Conservation (phyloP, 148 eudicot species). For the Rhododendron simsii region DNA sequence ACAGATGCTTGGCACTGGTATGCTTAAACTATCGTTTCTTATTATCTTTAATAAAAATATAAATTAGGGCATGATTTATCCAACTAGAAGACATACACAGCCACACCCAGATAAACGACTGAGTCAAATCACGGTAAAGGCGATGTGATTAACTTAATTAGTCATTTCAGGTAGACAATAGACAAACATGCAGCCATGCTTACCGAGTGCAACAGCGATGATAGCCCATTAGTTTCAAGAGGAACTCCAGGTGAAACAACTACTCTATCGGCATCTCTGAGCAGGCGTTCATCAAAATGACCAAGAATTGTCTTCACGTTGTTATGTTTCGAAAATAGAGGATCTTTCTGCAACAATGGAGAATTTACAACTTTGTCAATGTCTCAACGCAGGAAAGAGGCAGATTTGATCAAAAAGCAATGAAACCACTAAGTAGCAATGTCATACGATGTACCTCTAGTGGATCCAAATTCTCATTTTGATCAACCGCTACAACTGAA, state of each 20-base stretch:
- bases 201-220: conserved; percentile 12
- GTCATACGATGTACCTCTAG: conserved; percentile 2
- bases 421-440: neutral
- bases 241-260: conserved; percentile 22
- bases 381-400: neutral
- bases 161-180: neutral
- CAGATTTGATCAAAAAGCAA: neutral
- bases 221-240: conserved; percentile 12
- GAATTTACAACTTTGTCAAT: neutral
- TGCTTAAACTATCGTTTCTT: neutral
- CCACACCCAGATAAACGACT: neutral
- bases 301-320: conserved; percentile 22
- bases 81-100: neutral
- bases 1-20: neutral
- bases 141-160: neutral
- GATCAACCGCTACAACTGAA: conserved; percentile 20
- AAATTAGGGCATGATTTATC: neutral
- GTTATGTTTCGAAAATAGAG: conserved; percentile 2
- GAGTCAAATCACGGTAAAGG: neutral
- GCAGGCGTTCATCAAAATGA: conserved; percentile 3
- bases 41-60: neutral
- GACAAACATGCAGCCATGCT: neutral
- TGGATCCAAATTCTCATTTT: conserved; percentile 11
- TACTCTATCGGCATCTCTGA: conserved; percentile 9
- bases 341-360: conserved; percentile 5